phyloP scores from a whole-genome alignment of 768 basidiomycete species.

The Collybia nuda region DNA sequence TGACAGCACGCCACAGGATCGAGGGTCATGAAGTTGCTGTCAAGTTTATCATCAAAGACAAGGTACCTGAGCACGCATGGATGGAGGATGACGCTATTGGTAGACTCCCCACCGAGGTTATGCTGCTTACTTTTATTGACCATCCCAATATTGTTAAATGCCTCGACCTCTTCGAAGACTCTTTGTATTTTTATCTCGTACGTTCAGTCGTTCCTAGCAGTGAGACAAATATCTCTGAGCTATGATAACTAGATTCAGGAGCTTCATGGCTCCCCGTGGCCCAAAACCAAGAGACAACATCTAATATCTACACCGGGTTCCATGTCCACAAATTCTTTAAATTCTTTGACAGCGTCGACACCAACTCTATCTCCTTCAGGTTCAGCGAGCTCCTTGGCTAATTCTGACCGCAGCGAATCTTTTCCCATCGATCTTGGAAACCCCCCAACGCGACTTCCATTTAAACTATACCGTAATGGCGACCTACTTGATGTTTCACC shows the following conservation, averaged over 20 bases:
- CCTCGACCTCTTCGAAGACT: slow-evolving; percentile 83
- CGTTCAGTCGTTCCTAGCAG: slow-evolving; percentile 19
- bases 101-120: slow-evolving; percentile 77
- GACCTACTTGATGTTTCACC: slow-evolving; percentile 15
- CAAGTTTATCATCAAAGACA: slow-evolving; percentile 91
- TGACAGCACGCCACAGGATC: slow-evolving; percentile 70
- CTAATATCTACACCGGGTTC: slow-evolving; percentile 17
- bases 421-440: slow-evolving; percentile 10
- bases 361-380: slow-evolving; percentile 60
- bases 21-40: slow-evolving; percentile 79
- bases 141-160: slow-evolving; percentile 85
- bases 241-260: slow-evolving; percentile 71
- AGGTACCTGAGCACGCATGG: slow-evolving; percentile 58
- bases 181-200: slow-evolving; percentile 84
- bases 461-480: neutral
- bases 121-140: slow-evolving; percentile 68
- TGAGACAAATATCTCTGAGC: neutral
- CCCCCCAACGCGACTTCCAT: slow-evolving; percentile 11
- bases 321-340: slow-evolving; percentile 22
- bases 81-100: slow-evolving; percentile 61
- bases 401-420: slow-evolving; percentile 47
- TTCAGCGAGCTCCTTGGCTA: slow-evolving; percentile 44
- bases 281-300: slow-evolving; percentile 35
- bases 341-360: slow-evolving; percentile 33
- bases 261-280: slow-evolving; percentile 91